A percentile compares a stretch with the other conserved stretches of the same genome.
Conservation (phyloP, 192 early-diverging fungal genomes). For the Jimgerdemannia lactiflua region DNA sequence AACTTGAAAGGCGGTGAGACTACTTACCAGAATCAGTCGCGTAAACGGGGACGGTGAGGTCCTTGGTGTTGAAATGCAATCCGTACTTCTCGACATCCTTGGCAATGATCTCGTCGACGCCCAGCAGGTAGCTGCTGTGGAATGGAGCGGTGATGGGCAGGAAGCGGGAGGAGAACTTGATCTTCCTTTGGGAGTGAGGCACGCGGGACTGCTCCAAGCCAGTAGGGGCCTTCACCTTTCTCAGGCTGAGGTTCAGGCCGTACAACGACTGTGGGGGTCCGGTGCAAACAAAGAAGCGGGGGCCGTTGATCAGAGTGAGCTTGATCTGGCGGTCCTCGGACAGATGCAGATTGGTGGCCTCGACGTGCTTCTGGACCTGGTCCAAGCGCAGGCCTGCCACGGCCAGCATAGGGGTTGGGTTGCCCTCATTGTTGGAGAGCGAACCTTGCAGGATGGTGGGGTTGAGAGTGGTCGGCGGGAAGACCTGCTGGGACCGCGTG, state of each 20-base stretch:
- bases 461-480: conserved; percentile 77
- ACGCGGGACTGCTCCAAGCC: conserved; percentile 86
- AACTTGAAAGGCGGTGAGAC: neutral
- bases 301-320: conserved; percentile 88
- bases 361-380: conserved; percentile 82
- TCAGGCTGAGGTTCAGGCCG: conserved; percentile 86
- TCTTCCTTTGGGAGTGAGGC: conserved; percentile 85
- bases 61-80: conserved; percentile 59
- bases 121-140: conserved; percentile 77
- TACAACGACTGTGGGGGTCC: conserved; percentile 91
- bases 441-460: conserved; percentile 90
- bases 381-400: conserved; percentile 78
- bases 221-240: conserved; percentile 87
- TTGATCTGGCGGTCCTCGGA: conserved; percentile 80
- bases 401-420: conserved; percentile 90
- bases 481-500: conserved; percentile 74
- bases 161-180: conserved; percentile 89
- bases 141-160: conserved; percentile 92
- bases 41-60: conserved; percentile 74
- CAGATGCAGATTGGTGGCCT: conserved; percentile 85
- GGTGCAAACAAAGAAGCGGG: conserved; percentile 84
- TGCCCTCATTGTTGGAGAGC: conserved; percentile 84
- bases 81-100: conserved; percentile 66
- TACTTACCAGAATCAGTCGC: conserved; percentile 70
- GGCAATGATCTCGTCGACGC: conserved; percentile 60